A percentile compares a stretch with the other conserved stretches of the same genome.
These are phyloP conservation scores for Puya raimondii DNA, from an alignment of 176 grass and related monocot genomes.

Conservation along the genomic window DNA sequence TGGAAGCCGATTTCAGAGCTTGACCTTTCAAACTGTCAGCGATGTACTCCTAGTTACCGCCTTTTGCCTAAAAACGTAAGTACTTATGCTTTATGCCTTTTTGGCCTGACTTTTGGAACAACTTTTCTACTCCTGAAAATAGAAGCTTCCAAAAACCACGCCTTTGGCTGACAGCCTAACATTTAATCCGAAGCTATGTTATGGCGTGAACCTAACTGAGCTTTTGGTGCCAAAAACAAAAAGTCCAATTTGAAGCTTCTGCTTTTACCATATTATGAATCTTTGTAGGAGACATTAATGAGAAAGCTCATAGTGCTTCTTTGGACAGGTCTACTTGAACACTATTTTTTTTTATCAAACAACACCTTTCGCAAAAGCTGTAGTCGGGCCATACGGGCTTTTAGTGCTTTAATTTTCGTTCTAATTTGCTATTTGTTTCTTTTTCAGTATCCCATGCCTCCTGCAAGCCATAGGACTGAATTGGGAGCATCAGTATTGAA, in stretches of 20 bases:
- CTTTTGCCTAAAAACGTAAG: constrained; percentile 75
- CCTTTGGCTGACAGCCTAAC: no score
- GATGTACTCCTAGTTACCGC: constrained; percentile 69
- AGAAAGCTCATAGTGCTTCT: background rate
- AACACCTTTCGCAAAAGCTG: no score
- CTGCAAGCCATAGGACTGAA: constrained; percentile 54
- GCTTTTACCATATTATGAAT: no score
- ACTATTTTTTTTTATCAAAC: no score
- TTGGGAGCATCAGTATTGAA: constrained; percentile 52
- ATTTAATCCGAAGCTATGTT: no score
- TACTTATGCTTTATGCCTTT: background rate
- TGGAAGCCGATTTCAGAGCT: constrained; percentile 77
- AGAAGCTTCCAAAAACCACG: no score
- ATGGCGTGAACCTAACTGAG: no score
- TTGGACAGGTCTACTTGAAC: no score
- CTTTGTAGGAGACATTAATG: background rate
- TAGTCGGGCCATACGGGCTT: no score
- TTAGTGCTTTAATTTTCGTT: constrained; percentile 2
- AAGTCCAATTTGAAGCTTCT: no score
- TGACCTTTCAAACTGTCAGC: constrained; percentile 62
- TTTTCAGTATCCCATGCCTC: constrained; percentile 48
- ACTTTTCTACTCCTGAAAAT: no score
- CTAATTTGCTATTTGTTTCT: constrained; percentile 9
- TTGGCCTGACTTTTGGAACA: background rate
- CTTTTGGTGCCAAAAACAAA: no score